A percentile compares a stretch with the other conserved stretches of the same genome.
Conservation (phyloP, 805 yeast genomes). For the Candida incommunis region DNA sequence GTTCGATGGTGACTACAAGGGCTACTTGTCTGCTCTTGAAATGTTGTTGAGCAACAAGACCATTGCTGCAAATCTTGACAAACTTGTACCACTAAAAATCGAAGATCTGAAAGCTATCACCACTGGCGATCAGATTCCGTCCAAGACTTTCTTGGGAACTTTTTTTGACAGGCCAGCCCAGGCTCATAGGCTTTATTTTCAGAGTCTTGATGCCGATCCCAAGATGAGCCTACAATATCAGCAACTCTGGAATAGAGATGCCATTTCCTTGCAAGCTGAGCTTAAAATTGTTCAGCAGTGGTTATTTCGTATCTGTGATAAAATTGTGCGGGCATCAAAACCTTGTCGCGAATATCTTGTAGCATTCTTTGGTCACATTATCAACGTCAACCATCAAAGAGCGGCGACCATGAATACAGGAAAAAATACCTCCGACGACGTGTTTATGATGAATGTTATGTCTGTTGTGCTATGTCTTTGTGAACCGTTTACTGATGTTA, state of each 20-base stretch:
- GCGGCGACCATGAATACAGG: conserved; percentile 65
- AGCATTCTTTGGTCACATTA: conserved; percentile 53
- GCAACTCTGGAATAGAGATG: conserved; percentile 5
- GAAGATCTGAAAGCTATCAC: conserved; percentile 22
- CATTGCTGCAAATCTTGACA: conserved; percentile 46
- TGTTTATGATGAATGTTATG: conserved; percentile 67
- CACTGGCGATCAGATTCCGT: conserved; percentile 42
- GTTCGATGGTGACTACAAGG: conserved; percentile 34
- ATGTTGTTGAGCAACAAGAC: conserved; percentile 43
- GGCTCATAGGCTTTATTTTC: conserved; percentile 28
- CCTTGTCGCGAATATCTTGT: conserved; percentile 50
- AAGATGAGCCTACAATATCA: conserved; percentile 7
- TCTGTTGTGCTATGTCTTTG: conserved; percentile 56
- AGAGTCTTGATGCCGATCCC: conserved; percentile 10
- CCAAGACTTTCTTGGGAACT: conserved; percentile 60
- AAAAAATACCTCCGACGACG: conserved; percentile 55
- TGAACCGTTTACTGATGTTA: conserved; percentile 65
- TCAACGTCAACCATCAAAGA: conserved; percentile 77
- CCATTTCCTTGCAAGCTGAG: conserved; percentile 14
- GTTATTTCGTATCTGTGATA: conserved; percentile 56
- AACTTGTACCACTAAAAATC: conserved; percentile 37
- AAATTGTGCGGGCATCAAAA: conserved; percentile 59
- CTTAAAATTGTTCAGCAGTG: conserved; percentile 29
- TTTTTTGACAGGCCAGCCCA: conserved; percentile 41
- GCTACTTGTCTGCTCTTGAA: conserved; percentile 38